Conservation (phyloP, 495 filamentous ascomycete genomes). For the Halenospora varia region DNA sequence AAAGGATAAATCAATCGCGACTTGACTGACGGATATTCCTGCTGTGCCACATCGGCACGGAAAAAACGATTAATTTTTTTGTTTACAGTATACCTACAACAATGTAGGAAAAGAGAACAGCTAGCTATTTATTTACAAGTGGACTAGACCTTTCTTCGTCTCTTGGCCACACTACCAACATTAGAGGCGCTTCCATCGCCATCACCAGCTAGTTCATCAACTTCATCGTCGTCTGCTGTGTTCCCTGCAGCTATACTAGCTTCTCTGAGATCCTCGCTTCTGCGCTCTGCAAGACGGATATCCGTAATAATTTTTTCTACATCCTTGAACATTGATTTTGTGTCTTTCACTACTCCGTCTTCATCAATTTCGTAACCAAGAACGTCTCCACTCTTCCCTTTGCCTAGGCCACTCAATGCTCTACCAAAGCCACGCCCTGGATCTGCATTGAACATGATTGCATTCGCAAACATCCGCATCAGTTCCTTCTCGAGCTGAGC, state of each 20-base stretch:
- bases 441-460: slow-evolving; percentile 93
- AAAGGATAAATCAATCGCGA: too few relatives aligned
- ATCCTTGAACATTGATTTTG: slow-evolving; percentile 76
- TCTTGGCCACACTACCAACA: slow-evolving; percentile 5
- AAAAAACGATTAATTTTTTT: too few relatives aligned
- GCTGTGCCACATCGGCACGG: too few relatives aligned
- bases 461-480: slow-evolving; percentile 97
- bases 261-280: slow-evolving; percentile 14
- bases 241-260: slow-evolving; percentile 15
- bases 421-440: slow-evolving; percentile 63
- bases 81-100: too few relatives aligned
- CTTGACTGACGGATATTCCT: too few relatives aligned
- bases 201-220: slow-evolving; percentile 22
- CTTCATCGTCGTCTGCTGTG: slow-evolving; percentile 28
- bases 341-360: slow-evolving; percentile 68
- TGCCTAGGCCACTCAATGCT: slow-evolving; percentile 40
- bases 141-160: not conserved
- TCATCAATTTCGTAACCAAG: slow-evolving; percentile 33
- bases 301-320: slow-evolving; percentile 58
- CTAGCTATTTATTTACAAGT: too few relatives aligned
- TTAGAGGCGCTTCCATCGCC: slow-evolving; percentile 12
- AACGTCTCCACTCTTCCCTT: slow-evolving; percentile 26
- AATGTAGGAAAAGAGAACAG: too few relatives aligned
- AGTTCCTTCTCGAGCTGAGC: slow-evolving; percentile 90
- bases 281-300: slow-evolving; percentile 57